Percentiles rank a stretch among this genome's conserved stretches.
These are phyloP conservation scores for Hortaea werneckii DNA, from an alignment of 2,329 filamentous ascomycete genomes.

Conservation along the genomic window DNA sequence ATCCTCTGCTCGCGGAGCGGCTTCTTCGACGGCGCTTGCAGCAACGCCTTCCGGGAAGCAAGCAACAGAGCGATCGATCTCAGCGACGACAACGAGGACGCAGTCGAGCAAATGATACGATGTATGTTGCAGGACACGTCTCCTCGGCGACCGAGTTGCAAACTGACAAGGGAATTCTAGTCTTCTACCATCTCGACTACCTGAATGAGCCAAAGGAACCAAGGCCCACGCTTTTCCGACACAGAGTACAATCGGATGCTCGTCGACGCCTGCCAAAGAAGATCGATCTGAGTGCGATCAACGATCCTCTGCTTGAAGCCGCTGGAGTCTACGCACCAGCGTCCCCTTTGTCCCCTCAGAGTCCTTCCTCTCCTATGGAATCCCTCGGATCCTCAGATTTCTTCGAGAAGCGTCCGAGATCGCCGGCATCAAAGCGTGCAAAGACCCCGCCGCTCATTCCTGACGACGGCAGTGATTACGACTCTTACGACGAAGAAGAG, in stretches of 20 bases:
- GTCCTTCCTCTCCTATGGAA: constrained; percentile 7
- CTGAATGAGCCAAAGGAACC: constrained; percentile 17
- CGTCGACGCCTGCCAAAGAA: constrained; percentile 20
- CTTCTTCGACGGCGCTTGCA: constrained; percentile 34
- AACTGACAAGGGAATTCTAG: constrained; percentile 9
- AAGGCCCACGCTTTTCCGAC: constrained; percentile 22
- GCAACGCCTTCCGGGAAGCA: constrained; percentile 25
- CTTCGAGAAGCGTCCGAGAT: constrained; percentile 11
- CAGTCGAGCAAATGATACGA: constrained; percentile 31
- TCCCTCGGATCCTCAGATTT: constrained; percentile 8
- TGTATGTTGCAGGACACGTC: constrained; percentile 18
- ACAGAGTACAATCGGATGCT: constrained; percentile 18
- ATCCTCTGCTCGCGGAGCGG: constrained; percentile 39
- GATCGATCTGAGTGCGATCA: constrained; percentile 24
- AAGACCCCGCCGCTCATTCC: constrained; percentile 16
- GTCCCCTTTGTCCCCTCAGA: constrained; percentile 10
- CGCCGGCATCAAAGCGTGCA: constrained; percentile 8
- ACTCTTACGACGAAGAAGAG: constrained; percentile 24
- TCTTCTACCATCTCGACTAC: constrained; percentile 31
- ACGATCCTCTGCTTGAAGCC: constrained; percentile 27
- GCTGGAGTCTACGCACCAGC: constrained; percentile 19
- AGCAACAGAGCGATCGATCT: constrained; percentile 26
- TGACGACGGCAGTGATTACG: constrained; percentile 27
- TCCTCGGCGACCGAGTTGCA: not conserved
- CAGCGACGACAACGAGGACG: constrained; percentile 29